Evolutionary conservation across 1,139 yeast genomes (phyloP).

Genomic region (Meyerozyma smithsonii): DNA sequence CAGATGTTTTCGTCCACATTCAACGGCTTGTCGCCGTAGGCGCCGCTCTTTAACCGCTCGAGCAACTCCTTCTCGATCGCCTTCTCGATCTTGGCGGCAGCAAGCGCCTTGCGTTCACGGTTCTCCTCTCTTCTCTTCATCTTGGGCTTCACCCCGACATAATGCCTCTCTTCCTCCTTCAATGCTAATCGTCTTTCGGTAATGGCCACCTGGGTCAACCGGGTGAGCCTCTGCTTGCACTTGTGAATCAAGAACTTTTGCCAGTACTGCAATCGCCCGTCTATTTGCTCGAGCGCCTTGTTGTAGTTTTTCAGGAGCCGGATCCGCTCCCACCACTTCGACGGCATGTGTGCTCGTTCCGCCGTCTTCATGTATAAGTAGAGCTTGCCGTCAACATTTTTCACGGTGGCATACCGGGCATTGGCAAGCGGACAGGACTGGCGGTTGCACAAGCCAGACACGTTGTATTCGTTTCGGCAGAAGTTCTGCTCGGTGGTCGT

Average conservation of each 20-base stretch:
- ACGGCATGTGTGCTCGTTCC: slow-evolving; percentile 94
- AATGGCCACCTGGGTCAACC: slow-evolving; percentile 91
- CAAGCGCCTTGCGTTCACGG: slow-evolving; percentile 92
- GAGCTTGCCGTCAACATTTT: slow-evolving; percentile 79
- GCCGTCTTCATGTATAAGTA: slow-evolving; percentile 96
- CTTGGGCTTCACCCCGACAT: slow-evolving; percentile 88
- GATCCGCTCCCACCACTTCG: slow-evolving; percentile 90
- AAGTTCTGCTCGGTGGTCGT: slow-evolving; percentile 78
- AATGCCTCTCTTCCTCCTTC: slow-evolving; percentile 87
- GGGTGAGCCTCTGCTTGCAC: slow-evolving; percentile 91
- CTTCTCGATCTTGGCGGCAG: slow-evolving; percentile 95
- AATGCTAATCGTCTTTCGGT: slow-evolving; percentile 93
- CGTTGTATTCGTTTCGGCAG: slow-evolving; percentile 86
- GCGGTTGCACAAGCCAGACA: slow-evolving; percentile 84
- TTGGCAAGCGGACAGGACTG: slow-evolving; percentile 96
- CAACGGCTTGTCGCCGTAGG: slow-evolving; percentile 95
- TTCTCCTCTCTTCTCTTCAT: slow-evolving; percentile 91
- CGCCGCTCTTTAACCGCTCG: slow-evolving; percentile 94
- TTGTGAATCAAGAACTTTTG: slow-evolving; percentile 86
- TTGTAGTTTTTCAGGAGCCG: slow-evolving; percentile 83
- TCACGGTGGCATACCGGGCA: slow-evolving; percentile 92
- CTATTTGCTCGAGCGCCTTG: slow-evolving; percentile 83
- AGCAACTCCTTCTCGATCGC: slow-evolving; percentile 92
- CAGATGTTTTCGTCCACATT: slow-evolving; percentile 94
- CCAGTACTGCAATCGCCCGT: slow-evolving; percentile 86